Percentiles rank a stretch among this genome's conserved stretches.
phyloP scores from a whole-genome alignment of 495 filamentous ascomycete species.

The Apiosordaria backusii region DNA sequence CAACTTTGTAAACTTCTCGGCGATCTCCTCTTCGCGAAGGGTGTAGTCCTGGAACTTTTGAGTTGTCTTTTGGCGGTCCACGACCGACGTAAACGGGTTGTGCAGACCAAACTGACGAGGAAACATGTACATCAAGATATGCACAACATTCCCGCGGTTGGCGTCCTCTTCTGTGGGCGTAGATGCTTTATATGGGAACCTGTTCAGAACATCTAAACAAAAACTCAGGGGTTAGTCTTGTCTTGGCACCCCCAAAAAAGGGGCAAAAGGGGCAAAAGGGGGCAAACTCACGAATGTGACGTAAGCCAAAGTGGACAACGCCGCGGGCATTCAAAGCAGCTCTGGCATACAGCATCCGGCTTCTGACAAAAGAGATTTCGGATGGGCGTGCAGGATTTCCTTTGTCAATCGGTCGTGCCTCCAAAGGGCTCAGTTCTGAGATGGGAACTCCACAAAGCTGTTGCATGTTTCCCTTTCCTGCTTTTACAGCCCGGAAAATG shows the following conservation, averaged over 20 bases:
- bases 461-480: constrained; percentile 57
- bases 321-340: constrained; percentile 64
- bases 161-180: constrained; percentile 19
- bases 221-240: constrained; percentile 6
- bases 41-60: constrained; percentile 79
- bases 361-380: constrained; percentile 72
- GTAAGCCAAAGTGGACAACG: constrained; percentile 66
- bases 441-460: constrained; percentile 70
- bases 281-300: constrained; percentile 68
- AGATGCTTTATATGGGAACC: constrained; percentile 49
- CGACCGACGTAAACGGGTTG: constrained; percentile 77
- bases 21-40: constrained; percentile 78
- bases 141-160: constrained; percentile 56
- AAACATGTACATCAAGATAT: constrained; percentile 89
- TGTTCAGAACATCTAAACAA: constrained; percentile 77
- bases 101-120: constrained; percentile 85
- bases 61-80: constrained; percentile 60
- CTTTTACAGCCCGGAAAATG: constrained; percentile 64
- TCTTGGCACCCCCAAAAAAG: neutral
- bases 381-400: constrained; percentile 40
- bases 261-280: neutral
- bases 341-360: constrained; percentile 81
- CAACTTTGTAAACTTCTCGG: constrained; percentile 32
- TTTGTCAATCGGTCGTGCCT: constrained; percentile 14
- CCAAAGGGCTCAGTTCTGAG: constrained; percentile 35